A percentile compares a stretch with the other conserved stretches of the same genome.
Conservation (phyloP, 805 yeast species). For the Pichia deserticola region DNA sequence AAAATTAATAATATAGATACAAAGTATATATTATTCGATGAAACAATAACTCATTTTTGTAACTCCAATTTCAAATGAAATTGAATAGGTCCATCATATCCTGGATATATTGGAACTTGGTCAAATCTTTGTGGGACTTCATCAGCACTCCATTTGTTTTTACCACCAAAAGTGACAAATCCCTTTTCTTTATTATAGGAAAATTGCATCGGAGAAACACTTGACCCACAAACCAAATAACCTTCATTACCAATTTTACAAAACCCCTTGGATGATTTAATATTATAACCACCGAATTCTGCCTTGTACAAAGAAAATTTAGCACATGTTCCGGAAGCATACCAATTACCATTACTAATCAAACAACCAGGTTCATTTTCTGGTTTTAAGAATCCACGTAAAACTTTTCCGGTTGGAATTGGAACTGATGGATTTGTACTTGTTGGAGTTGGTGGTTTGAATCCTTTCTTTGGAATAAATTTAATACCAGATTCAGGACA, state of each 20-base stretch:
- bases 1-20: too few relatives aligned
- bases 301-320: conserved; percentile 52
- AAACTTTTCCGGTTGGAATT: conserved; percentile 27
- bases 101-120: conserved; percentile 45
- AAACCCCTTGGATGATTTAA: conserved; percentile 64
- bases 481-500: conserved; percentile 69
- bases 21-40: too few relatives aligned
- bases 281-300: conserved; percentile 64
- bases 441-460: conserved; percentile 26
- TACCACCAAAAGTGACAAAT: conserved; percentile 54
- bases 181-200: conserved; percentile 40
- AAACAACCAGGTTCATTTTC: conserved; percentile 61
- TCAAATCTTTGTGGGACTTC: conserved; percentile 35
- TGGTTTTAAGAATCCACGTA: conserved; percentile 42
- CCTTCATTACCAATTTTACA: conserved; percentile 45
- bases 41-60: background rate
- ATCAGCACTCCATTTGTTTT: conserved; percentile 50
- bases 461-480: conserved; percentile 54
- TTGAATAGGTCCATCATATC: conserved; percentile 31
- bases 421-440: conserved; percentile 15
- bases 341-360: conserved; percentile 84
- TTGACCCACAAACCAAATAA: conserved; percentile 25
- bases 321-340: conserved; percentile 78
- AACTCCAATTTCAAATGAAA: conserved; percentile 31
- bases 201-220: conserved; percentile 46